Evolutionary conservation across 164 flowering plant genomes (phyloP), one percentile per base, ranked within the genome.

Genomic region (Protea cynaroides): DNA sequence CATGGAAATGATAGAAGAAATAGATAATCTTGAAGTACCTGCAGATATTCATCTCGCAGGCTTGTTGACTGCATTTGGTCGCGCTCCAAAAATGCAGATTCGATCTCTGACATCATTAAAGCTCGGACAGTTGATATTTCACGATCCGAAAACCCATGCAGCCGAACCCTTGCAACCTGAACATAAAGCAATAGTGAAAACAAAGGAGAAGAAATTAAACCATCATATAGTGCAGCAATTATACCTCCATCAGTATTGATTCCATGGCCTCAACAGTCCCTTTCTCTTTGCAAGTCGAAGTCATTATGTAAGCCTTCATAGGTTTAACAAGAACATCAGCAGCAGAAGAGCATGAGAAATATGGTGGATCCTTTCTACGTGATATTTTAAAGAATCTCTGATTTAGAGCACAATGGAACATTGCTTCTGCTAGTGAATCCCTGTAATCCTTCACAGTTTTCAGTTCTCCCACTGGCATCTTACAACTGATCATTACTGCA

Each of bases 41-140:
- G 97, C 70, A 90, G 65, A 72, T 86, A 88, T 78, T 90, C 97
- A 77, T 90, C 94, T 18, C 94, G 82, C 70, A 89, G 74, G 69
- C 78, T 87, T 36, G 93, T 83, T 49, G 98, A 93, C 63, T 87
- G 97, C 80, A 84, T 79, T 72, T 93, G 97, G 63, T 93, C 98
- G 37, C 98, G 93, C 79, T 93, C 97, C 71, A 93, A 76, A 81
- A 80, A 93, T 29, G 98, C 90, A 76, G 98, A 93, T 76, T 90
- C 98, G 68, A 93, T 86, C 77, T 93, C 97, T 29, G 98, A 86
- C 90, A 93, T 76, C 64, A 90, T 68, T 61, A 82, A 67, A 47
- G 98, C 86, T 44, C 94, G 86, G 57, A 83, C 93, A 58, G 78
- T 69, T 69, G 89, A 76, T 74, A 90, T 78, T 70, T 92, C 98